Conservation (phyloP, 495 filamentous ascomycete species). For the Lineolata rhizophorae region DNA sequence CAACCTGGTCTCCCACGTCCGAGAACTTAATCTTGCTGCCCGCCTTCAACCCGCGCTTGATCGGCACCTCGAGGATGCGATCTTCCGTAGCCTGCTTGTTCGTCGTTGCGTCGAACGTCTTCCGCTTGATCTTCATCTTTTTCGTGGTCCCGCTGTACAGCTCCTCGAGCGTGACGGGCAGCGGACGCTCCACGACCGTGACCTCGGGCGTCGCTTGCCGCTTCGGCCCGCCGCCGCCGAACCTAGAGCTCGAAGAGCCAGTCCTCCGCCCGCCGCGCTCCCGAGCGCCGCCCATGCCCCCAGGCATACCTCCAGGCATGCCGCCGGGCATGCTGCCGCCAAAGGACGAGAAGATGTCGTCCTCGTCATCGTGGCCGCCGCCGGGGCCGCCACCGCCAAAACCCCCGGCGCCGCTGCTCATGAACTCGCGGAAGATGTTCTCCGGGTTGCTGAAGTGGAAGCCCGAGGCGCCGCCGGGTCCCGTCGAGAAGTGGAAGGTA, state of each 20-base stretch:
- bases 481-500: constrained; percentile 56
- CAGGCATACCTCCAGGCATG: constrained; percentile 15
- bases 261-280: constrained; percentile 17
- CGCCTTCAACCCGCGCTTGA: constrained; percentile 85
- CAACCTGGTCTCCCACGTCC: constrained; percentile 88
- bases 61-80: constrained; percentile 74
- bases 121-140: constrained; percentile 94
- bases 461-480: constrained; percentile 28
- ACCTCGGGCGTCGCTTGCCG: constrained; percentile 57
- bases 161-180: constrained; percentile 70
- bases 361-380: constrained; percentile 25
- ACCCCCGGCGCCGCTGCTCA: constrained; percentile 28
- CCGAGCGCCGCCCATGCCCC: constrained; percentile 11
- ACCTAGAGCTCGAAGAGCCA: constrained; percentile 5
- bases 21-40: constrained; percentile 96
- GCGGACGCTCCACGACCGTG: constrained; percentile 66
- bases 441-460: constrained; percentile 71
- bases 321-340: too few relatives aligned
- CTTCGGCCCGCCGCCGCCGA: constrained; percentile 20
- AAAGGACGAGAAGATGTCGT: constrained; percentile 26
- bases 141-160: constrained; percentile 67
- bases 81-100: constrained; percentile 74
- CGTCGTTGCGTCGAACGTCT: constrained; percentile 59
- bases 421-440: constrained; percentile 66
- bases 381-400: constrained; percentile 26